Percentiles rank a stretch among this genome's conserved stretches.
phyloP scores from a whole-genome alignment of 75 land plant genomes.

The Ceratopteris richardii region DNA sequence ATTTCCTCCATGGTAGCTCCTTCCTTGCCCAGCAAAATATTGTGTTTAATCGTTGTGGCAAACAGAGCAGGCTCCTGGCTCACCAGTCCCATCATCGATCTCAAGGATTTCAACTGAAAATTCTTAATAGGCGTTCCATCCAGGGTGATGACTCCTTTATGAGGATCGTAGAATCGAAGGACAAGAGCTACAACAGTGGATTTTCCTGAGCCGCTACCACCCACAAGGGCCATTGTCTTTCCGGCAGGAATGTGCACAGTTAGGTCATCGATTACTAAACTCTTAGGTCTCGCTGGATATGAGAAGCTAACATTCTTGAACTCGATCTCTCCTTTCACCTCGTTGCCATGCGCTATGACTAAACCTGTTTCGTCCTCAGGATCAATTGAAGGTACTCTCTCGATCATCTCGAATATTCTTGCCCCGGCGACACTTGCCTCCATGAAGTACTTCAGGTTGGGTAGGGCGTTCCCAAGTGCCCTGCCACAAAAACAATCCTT shows the following conservation, averaged over 20 bases:
- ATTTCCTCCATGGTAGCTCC: constrained; percentile 62
- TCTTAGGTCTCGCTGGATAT: constrained; percentile 36
- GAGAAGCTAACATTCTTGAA: constrained; percentile 43
- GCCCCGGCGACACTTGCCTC: constrained; percentile 58
- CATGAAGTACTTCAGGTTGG: constrained; percentile 62
- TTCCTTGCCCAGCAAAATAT: constrained; percentile 58
- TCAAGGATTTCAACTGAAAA: constrained; percentile 51
- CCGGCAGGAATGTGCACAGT: constrained; percentile 44
- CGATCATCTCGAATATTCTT: constrained; percentile 44
- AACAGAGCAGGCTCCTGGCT: constrained; percentile 37
- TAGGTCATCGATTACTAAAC: constrained; percentile 38
- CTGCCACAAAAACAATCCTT: constrained; percentile 34
- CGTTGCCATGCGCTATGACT: too few species aligned
- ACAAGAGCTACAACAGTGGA: constrained; percentile 64
- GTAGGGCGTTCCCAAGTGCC: constrained; percentile 47
- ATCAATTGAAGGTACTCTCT: too few species aligned
- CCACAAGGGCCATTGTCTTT: constrained; percentile 66
- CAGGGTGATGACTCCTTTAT: constrained; percentile 39
- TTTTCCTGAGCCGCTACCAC: constrained; percentile 71
- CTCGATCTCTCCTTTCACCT: constrained; percentile 33
- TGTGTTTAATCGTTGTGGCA: constrained; percentile 66
- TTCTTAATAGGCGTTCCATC: constrained; percentile 51
- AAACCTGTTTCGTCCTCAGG: too few species aligned
- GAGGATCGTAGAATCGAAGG: constrained; percentile 64
- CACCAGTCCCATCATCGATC: constrained; percentile 46